Evolutionary conservation across 139 green algal species (phyloP), one percentile per base, ranked within the genome.

Genomic region (Desmodesmus armatus): DNA sequence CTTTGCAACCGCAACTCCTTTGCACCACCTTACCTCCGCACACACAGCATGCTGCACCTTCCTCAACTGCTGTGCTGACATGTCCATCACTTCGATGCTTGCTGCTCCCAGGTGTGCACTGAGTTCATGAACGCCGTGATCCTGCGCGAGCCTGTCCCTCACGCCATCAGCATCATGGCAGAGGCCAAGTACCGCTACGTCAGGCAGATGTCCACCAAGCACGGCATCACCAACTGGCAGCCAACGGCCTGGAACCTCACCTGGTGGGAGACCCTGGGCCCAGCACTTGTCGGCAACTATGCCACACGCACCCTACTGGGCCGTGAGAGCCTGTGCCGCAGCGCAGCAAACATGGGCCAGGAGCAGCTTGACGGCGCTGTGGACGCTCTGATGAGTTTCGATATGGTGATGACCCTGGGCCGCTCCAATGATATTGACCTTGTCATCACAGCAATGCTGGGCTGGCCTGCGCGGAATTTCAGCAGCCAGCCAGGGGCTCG

Each of bases 381-480:
- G 15, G 29, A 72, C 33, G 35, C 76, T 2, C 76, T 82, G 21
- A 25, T 82, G 29, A 27, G 55, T 7, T 82, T 82, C 72, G 76
- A 82, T n/a, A 25, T 82, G 37, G 76, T 82, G 17, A 82, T 82
- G 76, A 82, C 76, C 25, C 33, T 82, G 19, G 37, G 40, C 37
- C 33, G 76, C 9, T 7, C 55, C 6, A 39, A 40, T 11, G 76
- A 82, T 11, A 82, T 82, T n/a, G 76, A 82, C 55, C 23, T 82
- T 35, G 3, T 82, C 37, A 31, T 82, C 1, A 72, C 76, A 17
- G 72, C 76, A 17, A 35, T 82, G 53, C 76, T 82, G 55, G 76
- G 76, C 55, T 82, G 76, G 76, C 76, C 76, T 15, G 76, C 76
- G 17, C 62, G 55, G 27, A 82, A 67, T 19, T 82, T 82, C 76